Conservation (phyloP, 1,284 basidiomycete species). For the Trichosporon coremiiforme region DNA sequence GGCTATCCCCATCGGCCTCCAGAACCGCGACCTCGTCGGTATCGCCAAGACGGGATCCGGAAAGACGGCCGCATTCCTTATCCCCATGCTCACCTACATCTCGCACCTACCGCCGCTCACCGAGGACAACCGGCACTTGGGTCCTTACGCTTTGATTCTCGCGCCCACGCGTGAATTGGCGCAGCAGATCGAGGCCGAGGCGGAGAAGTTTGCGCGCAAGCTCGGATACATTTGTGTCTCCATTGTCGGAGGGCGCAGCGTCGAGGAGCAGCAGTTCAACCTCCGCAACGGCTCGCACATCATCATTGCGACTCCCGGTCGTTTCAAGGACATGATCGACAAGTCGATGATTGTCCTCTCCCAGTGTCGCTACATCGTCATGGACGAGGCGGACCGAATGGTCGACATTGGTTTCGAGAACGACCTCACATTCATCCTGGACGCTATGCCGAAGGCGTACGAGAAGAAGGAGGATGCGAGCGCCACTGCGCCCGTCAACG, state of each 20-base stretch:
- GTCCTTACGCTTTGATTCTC: conserved; percentile 89
- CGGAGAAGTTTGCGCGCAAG: conserved; percentile 83
- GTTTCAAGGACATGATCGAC: conserved; percentile 96
- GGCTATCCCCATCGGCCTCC: conserved; percentile 94
- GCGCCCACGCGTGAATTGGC: conserved; percentile 91
- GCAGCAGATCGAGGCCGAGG: conserved; percentile 93
- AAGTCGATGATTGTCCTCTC: conserved; percentile 90
- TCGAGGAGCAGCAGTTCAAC: conserved; percentile 97
- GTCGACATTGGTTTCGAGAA: conserved; percentile 95
- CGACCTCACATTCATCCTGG: conserved; percentile 92
- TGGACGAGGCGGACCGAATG: conserved; percentile 99
- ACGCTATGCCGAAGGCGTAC: conserved; percentile 81
- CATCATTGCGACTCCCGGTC: conserved; percentile 96
- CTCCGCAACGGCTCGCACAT: conserved; percentile 95
- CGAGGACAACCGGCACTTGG: conserved; percentile 88
- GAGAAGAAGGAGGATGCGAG: conserved; percentile 67
- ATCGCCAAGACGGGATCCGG: conserved; percentile 99
- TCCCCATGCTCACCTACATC: conserved; percentile 96
- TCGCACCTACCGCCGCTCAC: conserved; percentile 77
- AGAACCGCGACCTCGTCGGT: conserved; percentile 95
- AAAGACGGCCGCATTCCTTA: conserved; percentile 99
- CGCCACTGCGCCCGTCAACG: conserved; percentile 64
- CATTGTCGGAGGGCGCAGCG: conserved; percentile 90
- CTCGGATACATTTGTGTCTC: conserved; percentile 92
- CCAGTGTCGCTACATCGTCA: conserved; percentile 96